A percentile compares a stretch with the other conserved stretches of the same genome.
Conservation (phyloP, 768 basidiomycete genomes). For the Psilocybe tampanensis region DNA sequence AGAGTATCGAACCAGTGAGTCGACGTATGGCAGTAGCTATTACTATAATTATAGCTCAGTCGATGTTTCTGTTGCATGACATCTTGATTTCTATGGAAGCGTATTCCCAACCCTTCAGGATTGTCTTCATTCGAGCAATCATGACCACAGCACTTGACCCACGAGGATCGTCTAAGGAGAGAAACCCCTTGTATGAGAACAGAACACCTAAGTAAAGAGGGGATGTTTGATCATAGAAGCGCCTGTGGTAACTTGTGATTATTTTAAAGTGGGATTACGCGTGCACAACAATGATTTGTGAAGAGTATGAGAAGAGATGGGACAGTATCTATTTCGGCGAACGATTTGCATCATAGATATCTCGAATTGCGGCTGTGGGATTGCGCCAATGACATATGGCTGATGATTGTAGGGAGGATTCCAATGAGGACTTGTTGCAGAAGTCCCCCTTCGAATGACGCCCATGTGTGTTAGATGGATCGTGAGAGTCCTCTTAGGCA, state of each 20-base stretch:
- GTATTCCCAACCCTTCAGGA: background rate
- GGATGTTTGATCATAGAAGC: constrained; percentile 5
- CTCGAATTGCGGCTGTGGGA: background rate
- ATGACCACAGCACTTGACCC: constrained; percentile 9
- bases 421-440: background rate
- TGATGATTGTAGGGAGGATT: constrained; percentile 2
- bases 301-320: background rate
- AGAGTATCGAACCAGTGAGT: no score
- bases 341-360: background rate
- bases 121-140: background rate
- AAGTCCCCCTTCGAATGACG: constrained; percentile 3
- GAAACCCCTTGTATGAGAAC: constrained; percentile 13
- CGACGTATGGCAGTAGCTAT: no score
- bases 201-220: constrained; percentile 3
- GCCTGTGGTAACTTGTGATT: background rate
- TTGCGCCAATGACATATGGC: background rate
- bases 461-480: background rate
- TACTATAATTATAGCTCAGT: no score
- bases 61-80: no score
- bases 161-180: constrained; percentile 1
- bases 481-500: background rate
- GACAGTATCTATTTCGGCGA: background rate
- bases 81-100: no score
- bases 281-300: background rate
- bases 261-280: constrained; percentile 1